Base-by-base conservation (phyloP, 352 stramenopile genomes). In the Phytophthora podocarpi region DNA sequence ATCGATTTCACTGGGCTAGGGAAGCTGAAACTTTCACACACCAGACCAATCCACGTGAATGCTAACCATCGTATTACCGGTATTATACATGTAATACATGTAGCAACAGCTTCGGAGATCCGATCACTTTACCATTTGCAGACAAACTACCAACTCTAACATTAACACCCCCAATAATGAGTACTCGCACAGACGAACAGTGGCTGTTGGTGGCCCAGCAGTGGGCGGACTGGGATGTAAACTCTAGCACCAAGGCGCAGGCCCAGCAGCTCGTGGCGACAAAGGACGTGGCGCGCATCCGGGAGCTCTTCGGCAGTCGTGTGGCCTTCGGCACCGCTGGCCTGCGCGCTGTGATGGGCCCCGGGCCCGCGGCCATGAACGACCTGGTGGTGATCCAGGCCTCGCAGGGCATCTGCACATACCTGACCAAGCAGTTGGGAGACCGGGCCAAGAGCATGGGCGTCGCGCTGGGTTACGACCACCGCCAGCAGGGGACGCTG, bases 311-410 rank as follows among this genome's bases (percentile, higher is more conserved):
- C 49, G 56, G 79, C 43, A 76, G 77, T 32, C 90, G 94, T 21
- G 68, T 98, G 20, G 82, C 89, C 48, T 98, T 98, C 72, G 94
- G 94, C 18, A 98, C 94, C 27, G 93, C 94, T 26, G 94, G 88
- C 1, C 80, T 98, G 15, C 80, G 94, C 39, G 93, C 84, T 16
- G 74, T 67, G 42, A 98, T 98, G 94, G 91, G 81, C 0, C 75
- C 91, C 0, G 94, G 94, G 11, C 87, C 89, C 8, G 80, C 75
- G 27, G 81, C 82, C 45, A 97, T 98, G 79, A 98, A 98, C 72
- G 91, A 98, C 51, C 74, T 98, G 30, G 89, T 98, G 18, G 77
- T 98, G 34, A 75, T 98, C 16, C 94, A 98, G 72, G 96, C 93
- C 11, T 82, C 85, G n/a, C 93, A 83, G 66, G 93, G 93, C 13